A percentile compares a stretch with the other conserved stretches of the same genome.
Conservation (phyloP, 192 early-diverging fungal species). For the Coemansia sp. region DNA sequence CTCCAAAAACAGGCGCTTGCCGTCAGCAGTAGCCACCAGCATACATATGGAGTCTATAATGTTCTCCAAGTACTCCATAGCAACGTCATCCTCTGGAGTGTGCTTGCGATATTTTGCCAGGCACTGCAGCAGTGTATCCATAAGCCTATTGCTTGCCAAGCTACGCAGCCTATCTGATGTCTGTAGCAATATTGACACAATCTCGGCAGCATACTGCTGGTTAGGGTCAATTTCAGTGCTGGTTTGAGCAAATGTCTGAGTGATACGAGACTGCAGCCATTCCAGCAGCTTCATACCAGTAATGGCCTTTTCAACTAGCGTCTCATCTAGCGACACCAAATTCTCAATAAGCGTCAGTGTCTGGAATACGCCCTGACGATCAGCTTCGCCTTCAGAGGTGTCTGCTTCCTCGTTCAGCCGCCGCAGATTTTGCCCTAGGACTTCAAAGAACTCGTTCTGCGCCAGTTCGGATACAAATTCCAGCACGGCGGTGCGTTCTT, state of each 20-base stretch:
- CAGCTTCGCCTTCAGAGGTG: slow-evolving; percentile 58
- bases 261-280: slow-evolving; percentile 72
- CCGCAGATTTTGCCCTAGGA: slow-evolving; percentile 76
- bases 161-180: slow-evolving; percentile 53
- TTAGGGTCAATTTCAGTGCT: slow-evolving; percentile 62
- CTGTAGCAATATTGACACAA: slow-evolving; percentile 83
- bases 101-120: slow-evolving; percentile 60
- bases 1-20: slow-evolving; percentile 73
- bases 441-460: slow-evolving; percentile 65
- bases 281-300: slow-evolving; percentile 62
- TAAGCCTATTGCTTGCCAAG: slow-evolving; percentile 52
- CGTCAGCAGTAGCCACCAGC: slow-evolving; percentile 62
- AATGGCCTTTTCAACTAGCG: slow-evolving; percentile 64
- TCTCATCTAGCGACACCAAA: slow-evolving; percentile 70
- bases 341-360: slow-evolving; percentile 85
- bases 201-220: slow-evolving; percentile 82
- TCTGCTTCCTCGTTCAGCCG: slow-evolving; percentile 69
- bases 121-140: slow-evolving; percentile 71
- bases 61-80: slow-evolving; percentile 91
- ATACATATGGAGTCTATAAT: slow-evolving; percentile 80
- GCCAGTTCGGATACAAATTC: slow-evolving; percentile 68
- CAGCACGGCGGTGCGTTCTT: slow-evolving; percentile 57
- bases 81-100: slow-evolving; percentile 81
- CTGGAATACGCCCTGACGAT: slow-evolving; percentile 83
- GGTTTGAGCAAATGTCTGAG: neutral